Conservation (phyloP, 257 asterid species). For the Primulina eburnea region DNA sequence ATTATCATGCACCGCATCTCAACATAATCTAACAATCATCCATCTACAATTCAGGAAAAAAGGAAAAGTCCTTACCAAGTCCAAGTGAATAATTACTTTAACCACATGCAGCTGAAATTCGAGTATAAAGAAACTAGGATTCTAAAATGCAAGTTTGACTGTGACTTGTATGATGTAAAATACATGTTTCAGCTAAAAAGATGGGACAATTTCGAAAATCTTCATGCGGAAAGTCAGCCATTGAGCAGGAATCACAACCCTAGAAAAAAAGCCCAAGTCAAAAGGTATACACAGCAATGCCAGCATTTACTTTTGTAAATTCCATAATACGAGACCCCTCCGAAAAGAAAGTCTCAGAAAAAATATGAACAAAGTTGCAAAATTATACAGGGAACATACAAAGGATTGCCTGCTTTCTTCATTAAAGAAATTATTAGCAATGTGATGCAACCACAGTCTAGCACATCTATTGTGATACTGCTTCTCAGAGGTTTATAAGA, state of each 20-base stretch:
- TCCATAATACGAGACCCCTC: not conserved
- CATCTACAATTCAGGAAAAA: constrained; percentile 43
- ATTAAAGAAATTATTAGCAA: constrained; percentile 16
- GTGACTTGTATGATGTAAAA: constrained; percentile 17
- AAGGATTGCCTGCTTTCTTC: not conserved
- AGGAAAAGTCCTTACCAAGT: constrained; percentile 15
- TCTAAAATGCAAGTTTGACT: not conserved
- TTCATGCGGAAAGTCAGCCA: too few species aligned
- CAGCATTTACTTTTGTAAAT: too few species aligned
- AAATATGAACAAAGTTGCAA: constrained; percentile 8
- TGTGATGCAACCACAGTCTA: constrained; percentile 2
- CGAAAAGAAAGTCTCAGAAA: not conserved
- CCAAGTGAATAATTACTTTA: constrained; percentile 5
- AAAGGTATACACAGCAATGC: constrained; percentile 12
- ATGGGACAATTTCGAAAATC: constrained; percentile 15
- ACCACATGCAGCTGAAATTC: constrained; percentile 13
- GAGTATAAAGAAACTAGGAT: constrained; percentile 12
- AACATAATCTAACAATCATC: constrained; percentile 47
- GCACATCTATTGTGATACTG: constrained; percentile 5
- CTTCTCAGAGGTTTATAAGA: constrained; percentile 10
- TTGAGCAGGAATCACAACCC: constrained; percentile 44
- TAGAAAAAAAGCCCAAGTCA: constrained; percentile 42
- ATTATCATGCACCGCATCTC: constrained; percentile 44
- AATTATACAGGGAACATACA: not conserved
- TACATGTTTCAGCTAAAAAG: constrained; percentile 25